Percentiles rank a stretch among this genome's conserved stretches.
phyloP scores from a whole-genome alignment of 1,284 basidiomycete species.

The Mycosarcoma maydis region DNA sequence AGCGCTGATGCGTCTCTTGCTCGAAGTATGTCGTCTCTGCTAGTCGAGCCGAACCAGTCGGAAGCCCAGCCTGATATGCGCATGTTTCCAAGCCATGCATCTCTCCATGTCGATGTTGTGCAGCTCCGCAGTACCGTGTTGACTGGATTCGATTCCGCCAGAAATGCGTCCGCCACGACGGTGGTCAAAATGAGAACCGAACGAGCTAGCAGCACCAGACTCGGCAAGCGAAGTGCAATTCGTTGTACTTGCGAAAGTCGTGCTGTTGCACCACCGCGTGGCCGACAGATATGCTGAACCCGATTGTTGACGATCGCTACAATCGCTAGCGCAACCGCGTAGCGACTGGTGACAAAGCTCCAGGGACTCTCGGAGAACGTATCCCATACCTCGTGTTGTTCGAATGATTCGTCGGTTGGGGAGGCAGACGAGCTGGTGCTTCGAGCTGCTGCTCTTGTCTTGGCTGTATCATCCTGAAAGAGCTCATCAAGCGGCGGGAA shows the following conservation, averaged over 20 bases:
- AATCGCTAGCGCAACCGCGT: constrained; percentile 47
- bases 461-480: constrained; percentile 1
- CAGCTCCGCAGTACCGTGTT: constrained; percentile 4
- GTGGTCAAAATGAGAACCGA: constrained; percentile 40
- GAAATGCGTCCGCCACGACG: constrained; percentile 37
- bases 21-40: constrained; percentile 30
- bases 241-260: constrained; percentile 37
- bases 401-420: constrained; percentile 7
- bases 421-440: too few species aligned
- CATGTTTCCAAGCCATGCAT: constrained; percentile 38
- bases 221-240: constrained; percentile 50
- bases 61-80: constrained; percentile 34
- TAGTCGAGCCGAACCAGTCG: constrained; percentile 31
- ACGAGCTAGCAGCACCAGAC: constrained; percentile 44
- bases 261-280: constrained; percentile 40
- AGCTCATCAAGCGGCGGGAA: constrained; percentile 39
- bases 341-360: constrained; percentile 59
- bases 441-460: background rate
- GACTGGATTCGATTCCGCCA: constrained; percentile 19
- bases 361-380: constrained; percentile 48
- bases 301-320: constrained; percentile 59
- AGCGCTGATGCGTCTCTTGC: constrained; percentile 42
- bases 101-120: constrained; percentile 27
- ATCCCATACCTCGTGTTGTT: constrained; percentile 32
- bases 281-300: constrained; percentile 62